Base-by-base conservation (phyloP, 176 grass and related monocot species). In the Ensete glaucum region DNA sequence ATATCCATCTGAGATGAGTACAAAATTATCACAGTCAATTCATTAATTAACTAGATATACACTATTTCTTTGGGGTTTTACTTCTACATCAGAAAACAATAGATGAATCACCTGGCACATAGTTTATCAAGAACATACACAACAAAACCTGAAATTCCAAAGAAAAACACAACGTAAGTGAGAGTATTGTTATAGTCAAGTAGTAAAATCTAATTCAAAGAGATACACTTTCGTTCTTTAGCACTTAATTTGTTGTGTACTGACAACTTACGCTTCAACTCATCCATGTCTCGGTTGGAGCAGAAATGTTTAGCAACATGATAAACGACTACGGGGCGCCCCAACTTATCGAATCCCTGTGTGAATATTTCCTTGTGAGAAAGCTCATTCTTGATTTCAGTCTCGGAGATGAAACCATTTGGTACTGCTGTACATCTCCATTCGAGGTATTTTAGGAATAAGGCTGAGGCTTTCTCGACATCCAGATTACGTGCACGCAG, bases 361-460 rank as follows among this genome's bases (percentile, higher is more conserved):
- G 59, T 50, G 52, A 49, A 85, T 8, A 76, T 17, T 64, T 85
- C 80, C 58, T 51, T 59, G 6, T 85, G 83, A 12, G 77, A 20
- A 43, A 81, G 64, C 60, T 85, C 83, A 64, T 85, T 85, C 52
- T 29, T 65, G 43, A 85, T 76, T 34, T 85, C 83, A 10, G 83
- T 68, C n/a, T 81, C 71, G 0, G 83, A 85, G 54, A 85, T 76
- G 64, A 72, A 76, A 23, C 83, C 83, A 62, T 76, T 71, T 1
- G 72, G 70, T 27, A 80, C 65, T 0, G 62, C 9, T 14, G 67
- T n/a, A 25, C 12, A 60, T 64, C 78, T 80, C 83, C 83, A 85
- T 75, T 74, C 54, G 1, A 76, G 62, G 48, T 72, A 76, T 43
- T 76, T 85, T 0, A 80, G 72, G 58, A 85, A 80, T 11, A 76